phyloP scores from a whole-genome alignment of 2,329 filamentous ascomycete species.

The Aspergillus arachidicola region DNA sequence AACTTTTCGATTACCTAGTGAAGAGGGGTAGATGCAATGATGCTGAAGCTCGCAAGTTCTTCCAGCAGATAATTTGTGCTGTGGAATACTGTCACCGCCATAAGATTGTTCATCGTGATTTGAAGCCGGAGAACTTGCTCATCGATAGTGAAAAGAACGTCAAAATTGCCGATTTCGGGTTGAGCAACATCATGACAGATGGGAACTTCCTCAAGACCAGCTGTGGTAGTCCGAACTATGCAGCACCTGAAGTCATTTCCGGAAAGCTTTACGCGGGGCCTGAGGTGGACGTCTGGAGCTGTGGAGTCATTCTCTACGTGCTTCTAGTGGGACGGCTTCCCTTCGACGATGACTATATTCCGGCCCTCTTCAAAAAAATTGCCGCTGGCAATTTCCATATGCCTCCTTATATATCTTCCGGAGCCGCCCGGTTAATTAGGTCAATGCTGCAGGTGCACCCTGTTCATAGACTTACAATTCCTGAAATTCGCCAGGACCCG shows the following conservation, averaged over 20 bases:
- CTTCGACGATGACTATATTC: slow-evolving; percentile 98
- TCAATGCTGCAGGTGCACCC: slow-evolving; percentile 95
- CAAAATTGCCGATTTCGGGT: slow-evolving; percentile 97
- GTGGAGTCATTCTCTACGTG: slow-evolving; percentile 68
- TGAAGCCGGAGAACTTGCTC: slow-evolving; percentile 95
- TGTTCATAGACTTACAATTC: slow-evolving; percentile 89
- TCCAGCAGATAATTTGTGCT: slow-evolving; percentile 98
- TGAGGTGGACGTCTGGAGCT: slow-evolving; percentile 87
- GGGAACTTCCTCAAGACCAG: slow-evolving; percentile 99
- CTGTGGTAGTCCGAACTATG: slow-evolving; percentile 97
- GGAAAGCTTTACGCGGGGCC: slow-evolving; percentile 97
- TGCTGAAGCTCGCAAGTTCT: slow-evolving; percentile 91
- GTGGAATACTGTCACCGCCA: slow-evolving; percentile 99
- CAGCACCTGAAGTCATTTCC: slow-evolving; percentile 95
- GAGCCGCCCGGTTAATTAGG: slow-evolving; percentile 74
- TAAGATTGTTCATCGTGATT: slow-evolving; percentile 96
- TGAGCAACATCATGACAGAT: slow-evolving; percentile 99
- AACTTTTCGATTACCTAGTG: slow-evolving; percentile 98
- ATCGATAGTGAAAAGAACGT: slow-evolving; percentile 95
- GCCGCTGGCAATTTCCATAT: slow-evolving; percentile 91
- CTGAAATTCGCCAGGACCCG: slow-evolving; percentile 87
- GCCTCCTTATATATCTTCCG: slow-evolving; percentile 85
- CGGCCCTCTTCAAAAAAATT: slow-evolving; percentile 96
- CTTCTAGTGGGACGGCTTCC: slow-evolving; percentile 71
- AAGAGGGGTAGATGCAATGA: slow-evolving; percentile 90